Conservation (phyloP, 2,329 filamentous ascomycete species). For the Paecilomyces formosus region DNA sequence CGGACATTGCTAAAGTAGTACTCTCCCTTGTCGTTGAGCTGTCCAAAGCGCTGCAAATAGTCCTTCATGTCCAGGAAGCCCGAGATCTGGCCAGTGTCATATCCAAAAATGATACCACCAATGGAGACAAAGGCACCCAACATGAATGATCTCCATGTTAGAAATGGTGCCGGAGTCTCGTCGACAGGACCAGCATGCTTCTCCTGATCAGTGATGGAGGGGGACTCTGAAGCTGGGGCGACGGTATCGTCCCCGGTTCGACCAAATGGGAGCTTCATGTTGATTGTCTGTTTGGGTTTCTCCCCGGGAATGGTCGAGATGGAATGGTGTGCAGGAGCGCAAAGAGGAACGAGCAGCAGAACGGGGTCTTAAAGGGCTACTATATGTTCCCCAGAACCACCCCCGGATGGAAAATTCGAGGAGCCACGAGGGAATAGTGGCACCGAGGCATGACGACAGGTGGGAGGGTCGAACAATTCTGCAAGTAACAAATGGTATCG, state of each 20-base stretch:
- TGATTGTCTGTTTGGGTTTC: neutral
- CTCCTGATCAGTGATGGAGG: neutral
- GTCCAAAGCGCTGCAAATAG: slow-evolving; percentile 31
- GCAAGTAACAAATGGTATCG: neutral
- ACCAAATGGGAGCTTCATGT: neutral
- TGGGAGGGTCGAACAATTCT: neutral
- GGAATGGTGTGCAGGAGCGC: neutral
- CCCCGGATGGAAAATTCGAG: neutral
- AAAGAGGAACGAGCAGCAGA: neutral
- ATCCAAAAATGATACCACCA: slow-evolving; percentile 38
- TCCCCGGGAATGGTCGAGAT: neutral
- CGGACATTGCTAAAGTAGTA: slow-evolving; percentile 34
- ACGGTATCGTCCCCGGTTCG: neutral
- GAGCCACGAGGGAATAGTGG: neutral
- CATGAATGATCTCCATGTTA: slow-evolving; percentile 30
- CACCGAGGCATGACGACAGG: neutral
- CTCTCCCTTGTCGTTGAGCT: slow-evolving; percentile 18
- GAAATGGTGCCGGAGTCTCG: slow-evolving; percentile 22
- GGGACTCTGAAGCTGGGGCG: neutral
- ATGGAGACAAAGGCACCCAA: slow-evolving; percentile 41
- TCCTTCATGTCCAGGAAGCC: slow-evolving; percentile 36
- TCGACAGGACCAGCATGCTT: neutral
- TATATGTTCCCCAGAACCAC: neutral
- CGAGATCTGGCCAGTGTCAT: slow-evolving; percentile 38
- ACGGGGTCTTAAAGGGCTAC: neutral